phyloP scores from a whole-genome alignment of 768 basidiomycete species.

The Lyophyllum shimeji region DNA sequence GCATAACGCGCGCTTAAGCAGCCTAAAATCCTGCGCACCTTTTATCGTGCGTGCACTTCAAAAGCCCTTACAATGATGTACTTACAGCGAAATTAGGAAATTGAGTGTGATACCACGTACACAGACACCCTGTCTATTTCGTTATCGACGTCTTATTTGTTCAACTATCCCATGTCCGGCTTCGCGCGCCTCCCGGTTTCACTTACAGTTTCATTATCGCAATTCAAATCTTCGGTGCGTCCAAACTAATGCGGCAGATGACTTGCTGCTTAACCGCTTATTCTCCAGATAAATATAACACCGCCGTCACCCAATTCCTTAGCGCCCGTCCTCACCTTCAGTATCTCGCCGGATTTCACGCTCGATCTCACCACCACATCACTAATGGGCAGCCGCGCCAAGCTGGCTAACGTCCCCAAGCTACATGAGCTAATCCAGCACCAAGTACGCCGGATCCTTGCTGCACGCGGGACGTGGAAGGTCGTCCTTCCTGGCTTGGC shows the following conservation, averaged over 20 bases:
- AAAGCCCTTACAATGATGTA: neutral
- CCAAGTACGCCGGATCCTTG: constrained; percentile 70
- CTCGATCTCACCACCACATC: constrained; percentile 88
- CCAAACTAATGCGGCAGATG: neutral
- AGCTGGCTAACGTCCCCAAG: constrained; percentile 96
- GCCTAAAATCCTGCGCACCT: constrained; percentile 20
- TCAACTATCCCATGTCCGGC: constrained; percentile 80
- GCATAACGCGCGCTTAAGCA: constrained; percentile 63
- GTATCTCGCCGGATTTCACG: constrained; percentile 82
- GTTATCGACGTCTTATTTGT: constrained; percentile 78
- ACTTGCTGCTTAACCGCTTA: constrained; percentile 4
- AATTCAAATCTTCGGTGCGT: constrained; percentile 68
- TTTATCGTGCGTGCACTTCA: constrained; percentile 27
- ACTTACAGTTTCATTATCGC: constrained; percentile 73
- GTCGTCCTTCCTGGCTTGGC: constrained; percentile 66
- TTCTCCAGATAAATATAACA: constrained; percentile 56
- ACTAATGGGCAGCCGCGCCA: constrained; percentile 94
- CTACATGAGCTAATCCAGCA: constrained; percentile 91
- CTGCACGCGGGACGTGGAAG: constrained; percentile 62
- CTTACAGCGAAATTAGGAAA: constrained; percentile 47
- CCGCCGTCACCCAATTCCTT: constrained; percentile 56
- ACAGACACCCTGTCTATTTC: constrained; percentile 82
- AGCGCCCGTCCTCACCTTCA: constrained; percentile 64
- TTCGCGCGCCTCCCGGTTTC: constrained; percentile 84
- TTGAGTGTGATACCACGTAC: constrained; percentile 84